Conservation (phyloP, 129 eudicot genomes). For the Flaveria ramosissima region DNA sequence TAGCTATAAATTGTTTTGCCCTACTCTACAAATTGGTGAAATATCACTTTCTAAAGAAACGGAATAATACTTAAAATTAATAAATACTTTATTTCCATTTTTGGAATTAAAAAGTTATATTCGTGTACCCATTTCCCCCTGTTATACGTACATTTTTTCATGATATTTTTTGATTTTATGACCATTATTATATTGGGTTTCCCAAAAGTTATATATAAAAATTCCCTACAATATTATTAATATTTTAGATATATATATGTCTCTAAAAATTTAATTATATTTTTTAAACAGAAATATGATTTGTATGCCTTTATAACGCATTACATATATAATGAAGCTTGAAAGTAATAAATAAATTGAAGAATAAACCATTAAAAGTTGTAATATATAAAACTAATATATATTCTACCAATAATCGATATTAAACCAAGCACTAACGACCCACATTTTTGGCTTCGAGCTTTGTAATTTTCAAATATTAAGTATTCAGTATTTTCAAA, state of each 20-base stretch:
- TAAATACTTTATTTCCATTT: background rate
- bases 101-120: background rate
- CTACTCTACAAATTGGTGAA: constrained; percentile 42
- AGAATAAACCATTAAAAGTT: constrained; percentile 14
- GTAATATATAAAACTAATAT: background rate
- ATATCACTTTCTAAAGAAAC: constrained; percentile 35
- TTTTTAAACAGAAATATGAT: background rate
- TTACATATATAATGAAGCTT: constrained; percentile 10
- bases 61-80: background rate
- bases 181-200: background rate
- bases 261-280: background rate
- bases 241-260: background rate
- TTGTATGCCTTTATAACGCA: background rate
- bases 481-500: background rate
- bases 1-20: constrained; percentile 33
- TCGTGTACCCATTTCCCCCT: constrained; percentile 20
- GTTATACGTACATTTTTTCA: constrained; percentile 8
- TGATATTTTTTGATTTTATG: constrained; percentile 6
- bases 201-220: background rate
- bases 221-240: background rate
- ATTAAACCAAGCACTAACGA: constrained; percentile 34
- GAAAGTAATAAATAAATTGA: constrained; percentile 9
- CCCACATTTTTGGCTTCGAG: constrained; percentile 39
- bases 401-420: constrained; percentile 2
- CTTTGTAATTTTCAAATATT: constrained; percentile 26